Evolutionary conservation across 352 stramenopile species (phyloP), one percentile per base, ranked within the genome.

Genomic region (Pythium guiyangense): DNA sequence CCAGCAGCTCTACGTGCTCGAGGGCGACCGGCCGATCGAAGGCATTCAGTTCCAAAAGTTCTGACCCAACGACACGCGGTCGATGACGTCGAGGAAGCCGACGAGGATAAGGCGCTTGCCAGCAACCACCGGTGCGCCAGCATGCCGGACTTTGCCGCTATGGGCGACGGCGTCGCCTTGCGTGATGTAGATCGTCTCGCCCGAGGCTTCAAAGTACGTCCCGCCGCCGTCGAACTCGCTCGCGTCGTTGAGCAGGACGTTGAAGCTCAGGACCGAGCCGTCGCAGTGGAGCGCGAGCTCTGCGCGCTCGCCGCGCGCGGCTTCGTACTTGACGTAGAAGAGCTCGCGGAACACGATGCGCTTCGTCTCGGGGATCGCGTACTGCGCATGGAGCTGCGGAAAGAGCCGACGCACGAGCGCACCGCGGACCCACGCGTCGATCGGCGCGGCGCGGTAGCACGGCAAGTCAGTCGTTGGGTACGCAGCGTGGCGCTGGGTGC

Each of bases 251-350:
- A 98, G 70, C 49, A 97, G 52, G 20, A 98, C 65, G 52, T 96
- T 97, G 64, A 98, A 98, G n/a, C 91, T 97, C n/a, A 98, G 60
- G 5, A 97, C 74, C 9, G 91, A 98, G 27, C 92, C 94, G 64
- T 98, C 92, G 20, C 91, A 90, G 63, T 98, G 94, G 56, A 96
- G 71, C 43, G 88, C 79, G 9, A 98, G 71, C 51, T 86, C 77
- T 0, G 78, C 81, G 44, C 87, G 78, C 53, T 88, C 82, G 11
- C 71, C 74, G 0, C 49, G 50, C 2, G 65, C 67, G 2, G 81
- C 84, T 55, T 94, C 83, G 58, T 96, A 96, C 50, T 92, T 92
- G 57, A 96, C 87, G 55, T 82, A 94, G 55, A 96, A 96, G 22
- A 96, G 69, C 49, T 96, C 87, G 27, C 84, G 84, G 49, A 96